phyloP scores from a whole-genome alignment of 2,329 filamentous ascomycete genomes.

The Magnaporthiopsis incrustans region DNA sequence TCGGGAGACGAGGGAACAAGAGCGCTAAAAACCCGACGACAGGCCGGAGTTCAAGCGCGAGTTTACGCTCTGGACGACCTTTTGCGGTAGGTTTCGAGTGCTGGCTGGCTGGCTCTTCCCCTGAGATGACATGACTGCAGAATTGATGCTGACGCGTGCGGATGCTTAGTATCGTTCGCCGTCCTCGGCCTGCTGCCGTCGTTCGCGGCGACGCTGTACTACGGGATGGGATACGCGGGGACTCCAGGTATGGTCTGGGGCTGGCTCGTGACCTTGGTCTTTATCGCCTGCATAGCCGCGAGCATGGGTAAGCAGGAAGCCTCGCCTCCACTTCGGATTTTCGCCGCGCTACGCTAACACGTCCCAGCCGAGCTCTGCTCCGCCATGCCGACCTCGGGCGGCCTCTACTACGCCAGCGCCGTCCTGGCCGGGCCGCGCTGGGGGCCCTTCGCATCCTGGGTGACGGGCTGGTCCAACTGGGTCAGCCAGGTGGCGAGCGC shows the following conservation, averaged over 20 bases:
- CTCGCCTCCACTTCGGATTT: no score
- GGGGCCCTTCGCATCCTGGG: conserved; percentile 30
- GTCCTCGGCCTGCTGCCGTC: conserved; percentile 63
- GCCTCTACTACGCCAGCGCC: conserved; percentile 54
- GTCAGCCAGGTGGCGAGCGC: conserved; percentile 33
- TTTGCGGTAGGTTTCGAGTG: conserved; percentile 34
- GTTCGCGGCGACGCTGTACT: conserved; percentile 64
- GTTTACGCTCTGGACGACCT: conserved; percentile 66
- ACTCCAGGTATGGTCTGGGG: conserved; percentile 66
- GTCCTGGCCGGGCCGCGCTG: conserved; percentile 40
- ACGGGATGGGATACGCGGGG: conserved; percentile 49
- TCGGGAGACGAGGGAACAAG: no score
- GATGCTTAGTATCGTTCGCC: conserved; percentile 53
- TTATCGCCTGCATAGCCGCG: conserved; percentile 63
- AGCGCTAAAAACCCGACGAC: background rate
- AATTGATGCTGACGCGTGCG: no score
- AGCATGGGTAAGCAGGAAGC: conserved; percentile 38
- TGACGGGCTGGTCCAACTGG: conserved; percentile 34
- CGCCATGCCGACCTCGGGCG: conserved; percentile 49
- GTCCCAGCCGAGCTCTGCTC: conserved; percentile 44
- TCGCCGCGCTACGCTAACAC: background rate
- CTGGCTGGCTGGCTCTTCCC: no score
- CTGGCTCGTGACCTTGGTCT: conserved; percentile 65
- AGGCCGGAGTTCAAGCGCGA: conserved; percentile 50
- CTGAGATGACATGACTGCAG: no score